Percentiles rank a stretch among this genome's conserved stretches.
Conservation (phyloP, 2,329 filamentous ascomycete genomes). For the Decorospora gaudefroyi region DNA sequence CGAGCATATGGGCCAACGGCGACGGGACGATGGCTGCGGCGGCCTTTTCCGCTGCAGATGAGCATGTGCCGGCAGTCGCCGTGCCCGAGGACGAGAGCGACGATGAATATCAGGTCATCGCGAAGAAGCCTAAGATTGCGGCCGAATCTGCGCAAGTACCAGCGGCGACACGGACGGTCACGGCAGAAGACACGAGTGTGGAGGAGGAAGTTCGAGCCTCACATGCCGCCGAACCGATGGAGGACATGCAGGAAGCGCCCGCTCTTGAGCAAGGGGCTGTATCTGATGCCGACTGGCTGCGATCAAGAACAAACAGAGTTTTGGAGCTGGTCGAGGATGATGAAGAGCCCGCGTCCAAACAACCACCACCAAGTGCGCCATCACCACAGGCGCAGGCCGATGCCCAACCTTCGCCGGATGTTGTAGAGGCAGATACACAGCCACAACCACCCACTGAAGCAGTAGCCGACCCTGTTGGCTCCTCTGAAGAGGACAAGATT, state of each 20-base stretch:
- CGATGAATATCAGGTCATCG: constrained; percentile 72
- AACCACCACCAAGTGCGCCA: constrained; percentile 4
- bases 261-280: constrained; percentile 51
- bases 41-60: constrained; percentile 18
- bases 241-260: constrained; percentile 19
- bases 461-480: constrained; percentile 47
- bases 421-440: constrained; percentile 14
- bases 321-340: constrained; percentile 82
- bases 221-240: constrained; percentile 26
- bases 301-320: constrained; percentile 82
- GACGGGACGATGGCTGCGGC: constrained; percentile 38
- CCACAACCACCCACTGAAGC: constrained; percentile 16
- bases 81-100: constrained; percentile 63
- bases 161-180: constrained; percentile 9
- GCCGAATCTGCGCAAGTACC: constrained; percentile 5
- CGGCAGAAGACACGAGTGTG: not conserved
- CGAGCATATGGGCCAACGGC: constrained; percentile 66
- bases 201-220: constrained; percentile 1
- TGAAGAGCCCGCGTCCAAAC: constrained; percentile 49
- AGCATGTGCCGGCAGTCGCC: constrained; percentile 28
- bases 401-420: constrained; percentile 15
- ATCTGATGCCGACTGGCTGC: constrained; percentile 88
- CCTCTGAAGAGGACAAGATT: constrained; percentile 64
- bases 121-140: constrained; percentile 51
- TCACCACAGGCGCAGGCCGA: constrained; percentile 4